Evolutionary conservation across 441 rosid genomes (phyloP).

Genomic region (Pelargonium cotyledonis): DNA sequence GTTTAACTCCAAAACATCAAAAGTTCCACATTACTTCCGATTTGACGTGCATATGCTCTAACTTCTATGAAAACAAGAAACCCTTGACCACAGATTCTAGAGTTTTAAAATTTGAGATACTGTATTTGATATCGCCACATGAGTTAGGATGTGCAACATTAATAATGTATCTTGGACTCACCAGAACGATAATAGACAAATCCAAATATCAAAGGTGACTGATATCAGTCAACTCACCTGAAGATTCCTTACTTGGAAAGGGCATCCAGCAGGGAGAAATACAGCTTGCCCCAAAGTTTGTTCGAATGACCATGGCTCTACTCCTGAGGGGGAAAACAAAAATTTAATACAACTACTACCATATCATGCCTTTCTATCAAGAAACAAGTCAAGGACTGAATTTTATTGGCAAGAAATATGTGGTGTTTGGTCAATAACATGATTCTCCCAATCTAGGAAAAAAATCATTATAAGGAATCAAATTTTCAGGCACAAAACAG

Average conservation of each 20-base stretch:
- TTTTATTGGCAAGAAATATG: not conserved
- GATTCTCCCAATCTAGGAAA: not conserved
- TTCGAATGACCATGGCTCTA: conserved; percentile 89
- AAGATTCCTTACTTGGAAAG: conserved; percentile 73
- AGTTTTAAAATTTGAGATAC: not conserved
- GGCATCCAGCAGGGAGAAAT: conserved; percentile 94
- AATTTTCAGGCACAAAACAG: conserved; percentile 1
- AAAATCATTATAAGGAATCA: not conserved
- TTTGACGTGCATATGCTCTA: not conserved
- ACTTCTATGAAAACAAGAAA: conserved; percentile 1
- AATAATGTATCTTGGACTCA: not conserved
- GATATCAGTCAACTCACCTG: conserved; percentile 39
- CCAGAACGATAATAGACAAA: not conserved
- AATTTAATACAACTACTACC: not conserved
- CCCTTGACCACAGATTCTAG: conserved; percentile 2
- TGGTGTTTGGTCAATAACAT: not conserved
- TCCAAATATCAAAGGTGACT: not conserved
- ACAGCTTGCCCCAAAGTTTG: conserved; percentile 79
- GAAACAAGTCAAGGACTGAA: not conserved
- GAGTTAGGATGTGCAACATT: not conserved
- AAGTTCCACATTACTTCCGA: not conserved
- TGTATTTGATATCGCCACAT: not conserved
- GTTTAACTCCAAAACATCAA: not conserved
- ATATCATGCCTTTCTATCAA: not conserved
- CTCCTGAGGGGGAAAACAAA: conserved; percentile 41